Evolutionary conservation across 495 filamentous ascomycete species (phyloP).

Genomic region (Aspergillus diversus): DNA sequence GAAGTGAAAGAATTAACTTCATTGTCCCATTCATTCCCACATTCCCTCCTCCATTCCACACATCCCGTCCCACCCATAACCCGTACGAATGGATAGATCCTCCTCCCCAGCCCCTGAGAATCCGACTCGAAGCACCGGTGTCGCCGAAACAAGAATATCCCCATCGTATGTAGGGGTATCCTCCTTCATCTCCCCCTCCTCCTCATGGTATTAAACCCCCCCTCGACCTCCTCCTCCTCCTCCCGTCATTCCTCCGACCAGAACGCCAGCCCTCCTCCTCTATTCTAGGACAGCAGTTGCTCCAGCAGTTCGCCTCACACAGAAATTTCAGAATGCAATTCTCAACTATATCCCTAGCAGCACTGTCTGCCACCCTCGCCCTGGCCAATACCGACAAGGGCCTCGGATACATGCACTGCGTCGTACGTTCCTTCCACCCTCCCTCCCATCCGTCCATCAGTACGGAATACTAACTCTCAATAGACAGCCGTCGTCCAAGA

Average conservation of each 20-base stretch:
- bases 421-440: conserved; percentile 10
- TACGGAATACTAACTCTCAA: conserved; percentile 5
- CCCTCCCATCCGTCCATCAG: neutral
- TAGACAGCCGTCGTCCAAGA: conserved; percentile 18
- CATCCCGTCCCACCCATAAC: neutral
- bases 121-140: neutral
- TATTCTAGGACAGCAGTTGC: too few species aligned
- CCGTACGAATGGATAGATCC: neutral
- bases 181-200: neutral
- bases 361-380: neutral
- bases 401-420: conserved; percentile 22
- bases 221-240: neutral
- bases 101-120: neutral
- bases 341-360: conserved; percentile 16
- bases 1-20: too few species aligned
- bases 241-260: neutral
- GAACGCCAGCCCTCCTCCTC: too few species aligned
- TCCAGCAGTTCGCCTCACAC: too few species aligned
- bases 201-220: neutral
- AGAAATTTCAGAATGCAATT: conserved; percentile 6
- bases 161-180: conserved; percentile 9
- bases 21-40: neutral
- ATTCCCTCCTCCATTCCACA: conserved; percentile 5
- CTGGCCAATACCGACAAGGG: neutral
- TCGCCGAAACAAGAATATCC: neutral